Evolutionary conservation across 2,329 filamentous ascomycete species (phyloP).

Genomic region (Alternaria triticina): DNA sequence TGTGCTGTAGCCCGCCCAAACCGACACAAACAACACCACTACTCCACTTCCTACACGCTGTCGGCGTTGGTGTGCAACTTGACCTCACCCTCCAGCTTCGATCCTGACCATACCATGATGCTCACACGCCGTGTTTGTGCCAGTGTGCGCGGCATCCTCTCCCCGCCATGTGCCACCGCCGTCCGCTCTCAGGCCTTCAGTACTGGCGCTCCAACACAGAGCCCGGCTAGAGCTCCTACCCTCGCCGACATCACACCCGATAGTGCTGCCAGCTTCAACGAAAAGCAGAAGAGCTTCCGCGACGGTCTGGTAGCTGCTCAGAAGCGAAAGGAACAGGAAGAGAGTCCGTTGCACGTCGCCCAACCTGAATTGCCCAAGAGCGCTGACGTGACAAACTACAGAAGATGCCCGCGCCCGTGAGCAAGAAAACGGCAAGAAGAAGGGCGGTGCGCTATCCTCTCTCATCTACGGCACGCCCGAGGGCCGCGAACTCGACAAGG

Average conservation of each 20-base stretch:
- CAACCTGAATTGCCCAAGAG: conserved; percentile 48
- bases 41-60: not conserved
- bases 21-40: conserved; percentile 5
- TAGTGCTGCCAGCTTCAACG: conserved; percentile 76
- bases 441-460: conserved; percentile 74
- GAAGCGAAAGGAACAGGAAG: conserved; percentile 78
- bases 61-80: not conserved
- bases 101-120: conserved; percentile 29
- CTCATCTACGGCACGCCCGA: conserved; percentile 98
- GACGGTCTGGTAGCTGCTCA: conserved; percentile 77
- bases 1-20: not conserved
- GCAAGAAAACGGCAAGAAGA: conserved; percentile 65
- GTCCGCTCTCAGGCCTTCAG: conserved; percentile 37
- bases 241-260: conserved; percentile 83
- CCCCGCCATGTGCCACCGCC: conserved; percentile 19
- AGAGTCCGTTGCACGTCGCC: conserved; percentile 71
- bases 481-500: conserved; percentile 89
- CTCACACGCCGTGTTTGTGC: conserved; percentile 39
- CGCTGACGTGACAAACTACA: conserved; percentile 56
- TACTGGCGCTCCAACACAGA: conserved; percentile 32
- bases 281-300: conserved; percentile 85
- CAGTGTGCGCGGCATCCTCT: conserved; percentile 31
- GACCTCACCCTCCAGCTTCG: not conserved
- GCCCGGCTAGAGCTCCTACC: conserved; percentile 61
- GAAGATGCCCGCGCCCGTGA: conserved; percentile 65